Evolutionary conservation across 805 yeast genomes (phyloP), one percentile per base, ranked within the genome.

Genomic region (Torulaspora quercuum): DNA sequence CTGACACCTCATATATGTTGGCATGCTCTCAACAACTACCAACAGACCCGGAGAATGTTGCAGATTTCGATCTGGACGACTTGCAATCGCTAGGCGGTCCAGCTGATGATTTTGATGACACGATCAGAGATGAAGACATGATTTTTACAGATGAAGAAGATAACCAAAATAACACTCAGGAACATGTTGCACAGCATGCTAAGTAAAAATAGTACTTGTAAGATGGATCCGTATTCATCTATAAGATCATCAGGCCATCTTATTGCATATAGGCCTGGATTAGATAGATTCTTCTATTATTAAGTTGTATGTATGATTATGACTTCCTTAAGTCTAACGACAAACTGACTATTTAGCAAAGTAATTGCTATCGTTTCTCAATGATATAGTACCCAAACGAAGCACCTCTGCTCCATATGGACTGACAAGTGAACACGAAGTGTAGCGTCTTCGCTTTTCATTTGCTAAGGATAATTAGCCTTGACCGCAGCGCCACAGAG

Each of bases 11-110:
- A 40, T 84, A 89, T 54, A 81, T 94, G 76, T 75, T 92, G 55
- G 97, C 97, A 8, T 89, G 89, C 45, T 85, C 96, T 2, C 86
- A 87, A 35, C 97, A 92, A 65, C 69, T 92, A 29, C 92, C 95
- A 47, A 82, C 83, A 6, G 92, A 81, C 42, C 85, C 82, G 44
- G 73, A 71, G 40, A 80, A 75, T 23, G 83, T 75, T 8, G 88
- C 76, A 27, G 82, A 78, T 54, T 77, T 77, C 50, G 82, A 78
- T 50, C 64, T 77, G 33, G 82, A 77, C 43, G 78, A 76, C 40
- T 50, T 76, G 26, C 69, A 69, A 41, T 67, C 72, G 2, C 30
- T 70, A 33, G 64, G 66, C 13, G 69, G 62, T 28, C 55, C 56
- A 19, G 62, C 59, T 33, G 67, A 62, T 19, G 73, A 66, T 15